phyloP scores from a whole-genome alignment of 768 basidiomycete species.

The Macrocybe gigantea region DNA sequence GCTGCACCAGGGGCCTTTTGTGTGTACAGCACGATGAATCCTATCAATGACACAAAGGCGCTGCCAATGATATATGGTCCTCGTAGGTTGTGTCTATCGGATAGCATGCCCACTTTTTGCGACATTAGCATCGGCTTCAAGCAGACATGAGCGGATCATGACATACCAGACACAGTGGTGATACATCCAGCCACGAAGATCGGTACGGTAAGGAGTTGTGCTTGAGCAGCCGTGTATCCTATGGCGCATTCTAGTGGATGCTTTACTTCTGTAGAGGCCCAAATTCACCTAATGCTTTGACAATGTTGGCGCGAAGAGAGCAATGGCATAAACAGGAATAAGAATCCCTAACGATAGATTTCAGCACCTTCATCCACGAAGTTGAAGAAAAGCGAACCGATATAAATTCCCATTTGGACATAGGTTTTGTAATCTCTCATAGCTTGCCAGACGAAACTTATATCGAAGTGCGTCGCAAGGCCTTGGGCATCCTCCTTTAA shows the following conservation, averaged over 20 bases:
- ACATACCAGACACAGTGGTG: slow-evolving; percentile 28
- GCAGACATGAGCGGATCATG: neutral
- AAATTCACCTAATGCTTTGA: slow-evolving; percentile 30
- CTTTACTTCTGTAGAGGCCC: neutral
- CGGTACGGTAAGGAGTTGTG: slow-evolving; percentile 47
- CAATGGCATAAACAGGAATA: slow-evolving; percentile 36
- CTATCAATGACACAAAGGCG: slow-evolving; percentile 38
- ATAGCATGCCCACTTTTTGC: slow-evolving; percentile 28
- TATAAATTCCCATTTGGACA: slow-evolving; percentile 32
- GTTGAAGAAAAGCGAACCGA: slow-evolving; percentile 22
- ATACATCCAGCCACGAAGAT: slow-evolving; percentile 43
- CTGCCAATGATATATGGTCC: slow-evolving; percentile 45
- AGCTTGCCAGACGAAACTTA: slow-evolving; percentile 43
- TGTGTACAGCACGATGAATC: slow-evolving; percentile 44
- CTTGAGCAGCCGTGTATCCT: slow-evolving; percentile 42
- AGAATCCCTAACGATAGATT: slow-evolving; percentile 16
- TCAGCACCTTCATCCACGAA: no score
- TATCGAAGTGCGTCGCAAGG: slow-evolving; percentile 38
- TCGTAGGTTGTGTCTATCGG: slow-evolving; percentile 34
- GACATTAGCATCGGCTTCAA: neutral
- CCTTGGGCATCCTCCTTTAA: slow-evolving; percentile 39
- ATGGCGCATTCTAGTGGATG: neutral
- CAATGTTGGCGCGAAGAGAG: slow-evolving; percentile 47
- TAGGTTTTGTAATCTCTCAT: slow-evolving; percentile 40
- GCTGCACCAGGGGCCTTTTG: slow-evolving; percentile 25